Conservation (phyloP, 768 basidiomycete species). For the Boletus tylopilopsis region DNA sequence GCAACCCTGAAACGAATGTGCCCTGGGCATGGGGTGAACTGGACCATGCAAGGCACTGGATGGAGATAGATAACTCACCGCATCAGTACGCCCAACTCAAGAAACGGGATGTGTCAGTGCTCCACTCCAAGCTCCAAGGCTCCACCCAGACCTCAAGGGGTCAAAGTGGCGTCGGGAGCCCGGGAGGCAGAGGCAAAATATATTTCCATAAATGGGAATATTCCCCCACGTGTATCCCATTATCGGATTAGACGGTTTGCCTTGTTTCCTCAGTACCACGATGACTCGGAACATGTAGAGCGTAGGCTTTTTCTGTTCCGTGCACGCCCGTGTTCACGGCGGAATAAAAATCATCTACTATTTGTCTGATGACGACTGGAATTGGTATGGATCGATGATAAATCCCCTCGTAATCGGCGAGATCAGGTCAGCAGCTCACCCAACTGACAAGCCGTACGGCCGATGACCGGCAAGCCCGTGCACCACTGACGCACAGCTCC, state of each 20-base stretch:
- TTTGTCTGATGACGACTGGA: constrained; percentile 24
- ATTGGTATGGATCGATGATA: background rate
- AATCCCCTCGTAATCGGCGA: constrained; percentile 5
- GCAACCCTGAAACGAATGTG: background rate
- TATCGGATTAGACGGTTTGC: background rate
- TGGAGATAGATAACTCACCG: constrained; percentile 5
- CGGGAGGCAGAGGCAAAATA: background rate
- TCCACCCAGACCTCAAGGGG: background rate
- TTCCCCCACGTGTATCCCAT: background rate
- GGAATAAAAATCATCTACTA: constrained; percentile 12
- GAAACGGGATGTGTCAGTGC: too few species aligned
- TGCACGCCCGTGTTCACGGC: constrained; percentile 3
- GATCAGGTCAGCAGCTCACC: too few species aligned
- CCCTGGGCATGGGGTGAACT: constrained; percentile 1
- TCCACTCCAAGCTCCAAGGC: too few species aligned
- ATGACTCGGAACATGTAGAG: background rate
- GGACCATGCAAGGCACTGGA: background rate
- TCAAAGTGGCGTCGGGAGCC: constrained; percentile 5
- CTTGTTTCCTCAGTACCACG: background rate
- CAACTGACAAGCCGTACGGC: background rate
- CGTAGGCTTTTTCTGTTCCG: constrained; percentile 1
- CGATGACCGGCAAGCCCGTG: background rate
- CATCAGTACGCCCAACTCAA: background rate
- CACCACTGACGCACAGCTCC: background rate
- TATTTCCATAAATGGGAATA: background rate